Evolutionary conservation across 768 basidiomycete genomes (phyloP).

Genomic region (Suillus clintonianus): DNA sequence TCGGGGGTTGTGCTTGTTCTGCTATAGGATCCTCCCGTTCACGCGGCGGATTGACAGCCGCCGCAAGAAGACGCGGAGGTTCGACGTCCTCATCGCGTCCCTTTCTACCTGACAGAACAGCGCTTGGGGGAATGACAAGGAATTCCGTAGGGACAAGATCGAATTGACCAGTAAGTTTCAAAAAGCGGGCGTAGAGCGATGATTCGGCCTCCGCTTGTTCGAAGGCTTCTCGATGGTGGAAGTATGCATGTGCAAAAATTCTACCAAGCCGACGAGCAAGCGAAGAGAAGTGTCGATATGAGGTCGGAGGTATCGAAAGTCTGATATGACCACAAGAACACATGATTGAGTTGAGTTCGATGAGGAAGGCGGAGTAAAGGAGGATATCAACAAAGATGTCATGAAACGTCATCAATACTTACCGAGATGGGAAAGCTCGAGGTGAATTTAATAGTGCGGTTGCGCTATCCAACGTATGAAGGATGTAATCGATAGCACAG

Average conservation of each 20-base stretch:
- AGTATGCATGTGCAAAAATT: slow-evolving; percentile 96
- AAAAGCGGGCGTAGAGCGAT: slow-evolving; percentile 86
- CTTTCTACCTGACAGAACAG: slow-evolving; percentile 31
- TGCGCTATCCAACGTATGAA: slow-evolving; percentile 91
- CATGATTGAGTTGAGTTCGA: slow-evolving; percentile 10
- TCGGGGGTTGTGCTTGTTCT: slow-evolving; percentile 8
- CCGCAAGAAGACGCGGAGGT: slow-evolving; percentile 42
- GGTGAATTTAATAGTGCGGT: slow-evolving; percentile 90
- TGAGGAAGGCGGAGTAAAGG: slow-evolving; percentile 18
- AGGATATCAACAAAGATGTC: slow-evolving; percentile 6
- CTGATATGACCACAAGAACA: slow-evolving; percentile 37
- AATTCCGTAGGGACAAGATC: slow-evolving; percentile 83
- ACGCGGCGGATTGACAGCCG: slow-evolving; percentile 36
- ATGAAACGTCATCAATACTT: slow-evolving; percentile 21
- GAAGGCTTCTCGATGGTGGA: slow-evolving; percentile 90
- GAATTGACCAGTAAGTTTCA: slow-evolving; percentile 78
- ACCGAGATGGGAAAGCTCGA: slow-evolving; percentile 91
- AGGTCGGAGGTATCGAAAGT: slow-evolving; percentile 77
- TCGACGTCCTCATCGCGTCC: slow-evolving; percentile 34
- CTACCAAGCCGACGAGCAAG: slow-evolving; percentile 89
- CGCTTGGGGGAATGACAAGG: slow-evolving; percentile 69
- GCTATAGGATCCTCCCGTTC: slow-evolving; percentile 11
- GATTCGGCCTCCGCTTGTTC: slow-evolving; percentile 90
- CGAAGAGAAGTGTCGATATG: slow-evolving; percentile 85
- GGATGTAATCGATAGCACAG: slow-evolving; percentile 95